These are phyloP conservation scores for Albizia julibrissin DNA, from an alignment of 306 rosid genomes.

Conservation along the genomic window DNA sequence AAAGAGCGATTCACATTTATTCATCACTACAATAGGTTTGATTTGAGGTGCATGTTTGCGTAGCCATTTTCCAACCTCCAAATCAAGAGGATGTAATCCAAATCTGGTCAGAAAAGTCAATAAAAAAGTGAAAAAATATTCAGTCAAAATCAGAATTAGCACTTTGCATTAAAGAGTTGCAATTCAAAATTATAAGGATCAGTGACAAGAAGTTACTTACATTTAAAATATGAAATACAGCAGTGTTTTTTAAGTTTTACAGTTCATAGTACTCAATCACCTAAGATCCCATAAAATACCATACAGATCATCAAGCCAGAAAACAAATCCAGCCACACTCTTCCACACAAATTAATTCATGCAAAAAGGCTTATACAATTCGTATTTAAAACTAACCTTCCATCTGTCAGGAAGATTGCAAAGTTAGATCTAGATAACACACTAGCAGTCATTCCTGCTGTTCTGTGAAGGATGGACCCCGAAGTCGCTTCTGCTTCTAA, in stretches of 20 bases:
- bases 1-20: conserved; percentile 80
- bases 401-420: conserved; percentile 82
- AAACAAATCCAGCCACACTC: not conserved
- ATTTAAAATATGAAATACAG: not conserved
- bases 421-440: conserved; percentile 66
- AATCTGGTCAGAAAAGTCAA: conserved; percentile 47
- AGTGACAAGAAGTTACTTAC: not conserved
- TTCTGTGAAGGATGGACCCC: conserved; percentile 84
- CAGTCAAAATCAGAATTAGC: conserved; percentile 12
- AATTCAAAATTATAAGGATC: not conserved
- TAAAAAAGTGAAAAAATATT: not conserved
- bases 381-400: conserved; percentile 49
- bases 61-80: conserved; percentile 91
- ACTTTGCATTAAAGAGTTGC: not conserved
- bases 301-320: not conserved
- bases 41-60: conserved; percentile 73
- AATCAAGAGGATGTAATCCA: conserved; percentile 89
- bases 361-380: not conserved
- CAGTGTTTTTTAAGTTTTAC: not conserved
- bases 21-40: conserved; percentile 75
- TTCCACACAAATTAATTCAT: not conserved
- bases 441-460: conserved; percentile 74
- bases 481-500: conserved; percentile 77
- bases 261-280: not conserved
- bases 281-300: not conserved